Evolutionary conservation across 2,329 filamentous ascomycete genomes (phyloP).

Genomic region (Alternaria consortialis): DNA sequence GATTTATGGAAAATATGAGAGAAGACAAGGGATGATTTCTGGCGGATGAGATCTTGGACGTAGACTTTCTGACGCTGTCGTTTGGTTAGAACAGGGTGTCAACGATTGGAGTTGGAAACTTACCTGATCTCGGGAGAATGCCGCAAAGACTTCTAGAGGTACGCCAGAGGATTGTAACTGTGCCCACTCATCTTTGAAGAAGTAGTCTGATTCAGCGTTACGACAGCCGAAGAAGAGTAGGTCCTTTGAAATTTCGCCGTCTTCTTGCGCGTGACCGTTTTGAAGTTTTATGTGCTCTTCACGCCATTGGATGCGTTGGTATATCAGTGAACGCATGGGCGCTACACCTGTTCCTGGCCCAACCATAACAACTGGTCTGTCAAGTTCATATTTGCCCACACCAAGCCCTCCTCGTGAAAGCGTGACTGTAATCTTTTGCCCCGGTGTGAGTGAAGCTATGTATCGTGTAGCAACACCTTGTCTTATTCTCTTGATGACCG

Average conservation of each 20-base stretch:
- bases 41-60: conserved; percentile 70
- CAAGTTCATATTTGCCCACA: conserved; percentile 52
- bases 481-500: conserved; percentile 82
- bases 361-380: conserved; percentile 75
- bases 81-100: background rate
- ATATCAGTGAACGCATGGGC: conserved; percentile 81
- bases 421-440: conserved; percentile 67
- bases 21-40: conserved; percentile 61
- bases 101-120: background rate
- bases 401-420: conserved; percentile 63
- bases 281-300: conserved; percentile 19
- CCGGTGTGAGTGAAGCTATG: conserved; percentile 69
- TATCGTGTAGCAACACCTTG: conserved; percentile 93
- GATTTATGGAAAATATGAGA: conserved; percentile 59
- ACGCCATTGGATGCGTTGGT: conserved; percentile 67
- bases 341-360: conserved; percentile 89
- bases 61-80: conserved; percentile 66
- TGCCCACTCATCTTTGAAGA: conserved; percentile 81
- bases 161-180: conserved; percentile 52
- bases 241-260: conserved; percentile 21
- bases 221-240: conserved; percentile 87
- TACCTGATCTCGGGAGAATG: conserved; percentile 75
- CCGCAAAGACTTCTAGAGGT: conserved; percentile 65
- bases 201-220: conserved; percentile 77
- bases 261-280: conserved; percentile 5